phyloP scores from a whole-genome alignment of 1,284 basidiomycete species.

The Irpex sp. region DNA sequence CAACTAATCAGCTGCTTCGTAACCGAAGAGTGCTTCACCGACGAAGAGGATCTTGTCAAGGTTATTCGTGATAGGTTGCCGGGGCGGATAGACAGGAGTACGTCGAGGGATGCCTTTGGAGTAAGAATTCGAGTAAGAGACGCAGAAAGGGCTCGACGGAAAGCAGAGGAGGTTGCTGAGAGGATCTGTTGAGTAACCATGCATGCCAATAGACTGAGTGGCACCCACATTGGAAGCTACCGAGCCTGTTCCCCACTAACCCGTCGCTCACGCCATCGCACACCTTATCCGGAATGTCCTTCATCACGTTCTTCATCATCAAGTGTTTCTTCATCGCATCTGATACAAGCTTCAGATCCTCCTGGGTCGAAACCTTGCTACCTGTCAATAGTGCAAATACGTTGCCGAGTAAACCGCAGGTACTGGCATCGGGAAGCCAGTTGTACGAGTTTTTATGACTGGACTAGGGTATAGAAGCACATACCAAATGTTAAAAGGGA shows the following conservation, averaged over 20 bases:
- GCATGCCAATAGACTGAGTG: background rate
- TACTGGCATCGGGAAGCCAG: slow-evolving; percentile 22
- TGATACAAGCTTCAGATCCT: slow-evolving; percentile 86
- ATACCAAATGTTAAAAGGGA: slow-evolving; percentile 53
- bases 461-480: background rate
- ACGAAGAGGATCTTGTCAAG: slow-evolving; percentile 97
- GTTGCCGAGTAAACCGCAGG: slow-evolving; percentile 55
- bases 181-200: too few species aligned
- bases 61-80: slow-evolving; percentile 80
- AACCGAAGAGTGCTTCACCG: slow-evolving; percentile 93
- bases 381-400: slow-evolving; percentile 86
- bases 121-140: slow-evolving; percentile 94
- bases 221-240: slow-evolving; percentile 76
- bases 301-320: slow-evolving; percentile 98
- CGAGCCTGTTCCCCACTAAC: slow-evolving; percentile 87
- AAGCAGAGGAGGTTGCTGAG: slow-evolving; percentile 44
- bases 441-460: slow-evolving; percentile 24
- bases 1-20: slow-evolving; percentile 95
- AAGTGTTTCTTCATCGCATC: slow-evolving; percentile 96
- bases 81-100: slow-evolving; percentile 80
- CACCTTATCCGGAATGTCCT: slow-evolving; percentile 91
- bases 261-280: slow-evolving; percentile 90
- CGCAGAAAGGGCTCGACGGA: slow-evolving; percentile 79
- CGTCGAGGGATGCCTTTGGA: slow-evolving; percentile 94
- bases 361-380: slow-evolving; percentile 77